Evolutionary conservation across 495 filamentous ascomycete genomes (phyloP).

Genomic region (Hamigera avellanea): DNA sequence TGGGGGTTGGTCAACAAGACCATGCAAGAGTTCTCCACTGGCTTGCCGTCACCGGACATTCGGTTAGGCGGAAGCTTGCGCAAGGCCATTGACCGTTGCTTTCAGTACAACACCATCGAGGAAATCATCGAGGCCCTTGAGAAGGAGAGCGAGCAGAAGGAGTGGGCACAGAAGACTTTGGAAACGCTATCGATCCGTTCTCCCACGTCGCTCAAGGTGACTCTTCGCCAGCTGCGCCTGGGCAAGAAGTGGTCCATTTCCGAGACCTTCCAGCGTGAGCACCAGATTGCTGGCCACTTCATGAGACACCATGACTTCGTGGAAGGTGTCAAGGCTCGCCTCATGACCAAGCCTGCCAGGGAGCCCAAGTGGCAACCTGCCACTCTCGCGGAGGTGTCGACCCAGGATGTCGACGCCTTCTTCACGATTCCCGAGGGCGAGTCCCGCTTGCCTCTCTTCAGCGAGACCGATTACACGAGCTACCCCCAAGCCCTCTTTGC

Average conservation of each 20-base stretch:
- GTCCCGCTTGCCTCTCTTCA: constrained; percentile 40
- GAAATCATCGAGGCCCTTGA: constrained; percentile 59
- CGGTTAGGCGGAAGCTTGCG: constrained; percentile 52
- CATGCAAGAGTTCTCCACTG: constrained; percentile 82
- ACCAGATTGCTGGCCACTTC: constrained; percentile 67
- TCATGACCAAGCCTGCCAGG: constrained; percentile 53
- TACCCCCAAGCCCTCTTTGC: constrained; percentile 58
- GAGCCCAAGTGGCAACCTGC: constrained; percentile 61
- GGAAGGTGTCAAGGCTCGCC: constrained; percentile 66
- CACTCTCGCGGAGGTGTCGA: constrained; percentile 47
- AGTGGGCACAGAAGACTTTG: constrained; percentile 69
- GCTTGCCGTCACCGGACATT: constrained; percentile 57
- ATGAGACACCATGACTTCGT: constrained; percentile 82
- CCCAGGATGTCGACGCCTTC: constrained; percentile 41
- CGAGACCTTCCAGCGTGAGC: constrained; percentile 73
- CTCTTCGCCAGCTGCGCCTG: constrained; percentile 66
- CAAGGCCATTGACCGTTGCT: constrained; percentile 75
- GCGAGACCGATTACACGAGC: constrained; percentile 39
- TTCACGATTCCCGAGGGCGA: constrained; percentile 40
- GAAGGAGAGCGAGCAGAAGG: constrained; percentile 39
- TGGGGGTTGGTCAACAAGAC: constrained; percentile 66
- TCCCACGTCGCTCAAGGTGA: constrained; percentile 73
- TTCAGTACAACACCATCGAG: constrained; percentile 50
- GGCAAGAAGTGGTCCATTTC: constrained; percentile 64
- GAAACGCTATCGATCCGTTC: constrained; percentile 60